Evolutionary conservation across 495 filamentous ascomycete genomes (phyloP).

Genomic region (Achaetomiella virescens): DNA sequence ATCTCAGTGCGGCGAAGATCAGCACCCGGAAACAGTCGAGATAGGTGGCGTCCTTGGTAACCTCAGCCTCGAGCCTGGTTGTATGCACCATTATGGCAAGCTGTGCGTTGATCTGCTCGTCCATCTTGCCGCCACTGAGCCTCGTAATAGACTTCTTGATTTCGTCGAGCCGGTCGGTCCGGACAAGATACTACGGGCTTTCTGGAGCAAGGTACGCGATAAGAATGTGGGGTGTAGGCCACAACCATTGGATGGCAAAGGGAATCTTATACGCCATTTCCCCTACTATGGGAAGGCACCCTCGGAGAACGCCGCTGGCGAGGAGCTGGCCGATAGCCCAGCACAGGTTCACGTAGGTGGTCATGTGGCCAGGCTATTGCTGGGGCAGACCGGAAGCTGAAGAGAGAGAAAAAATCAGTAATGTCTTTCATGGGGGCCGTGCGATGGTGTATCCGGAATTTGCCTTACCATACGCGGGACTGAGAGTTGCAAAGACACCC

Average conservation of each 20-base stretch:
- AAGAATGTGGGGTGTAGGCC: conserved; percentile 51
- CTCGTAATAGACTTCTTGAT: conserved; percentile 42
- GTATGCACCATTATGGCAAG: conserved; percentile 59
- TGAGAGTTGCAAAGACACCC: background rate
- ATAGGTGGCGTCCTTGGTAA: conserved; percentile 52
- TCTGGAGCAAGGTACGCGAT: conserved; percentile 51
- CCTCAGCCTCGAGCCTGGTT: conserved; percentile 51
- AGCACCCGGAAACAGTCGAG: conserved; percentile 50
- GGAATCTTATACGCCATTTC: conserved; percentile 53
- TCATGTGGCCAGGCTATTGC: conserved; percentile 51
- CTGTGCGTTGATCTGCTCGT: conserved; percentile 16
- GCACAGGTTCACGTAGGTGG: conserved; percentile 58
- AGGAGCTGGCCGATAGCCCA: conserved; percentile 63
- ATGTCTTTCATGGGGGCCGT: no score
- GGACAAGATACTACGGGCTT: conserved; percentile 58
- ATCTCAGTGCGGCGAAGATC: conserved; percentile 54
- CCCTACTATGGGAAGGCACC: conserved; percentile 31
- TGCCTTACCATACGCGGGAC: background rate
- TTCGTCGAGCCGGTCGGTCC: conserved; percentile 47
- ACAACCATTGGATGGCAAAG: conserved; percentile 62
- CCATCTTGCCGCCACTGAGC: conserved; percentile 31
- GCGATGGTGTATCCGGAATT: background rate
- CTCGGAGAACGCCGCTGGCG: conserved; percentile 48
- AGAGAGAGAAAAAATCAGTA: no score
- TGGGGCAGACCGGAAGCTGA: conserved; percentile 55